phyloP scores from a whole-genome alignment of 495 filamentous ascomycete genomes.

The Jackrogersella minutella region DNA sequence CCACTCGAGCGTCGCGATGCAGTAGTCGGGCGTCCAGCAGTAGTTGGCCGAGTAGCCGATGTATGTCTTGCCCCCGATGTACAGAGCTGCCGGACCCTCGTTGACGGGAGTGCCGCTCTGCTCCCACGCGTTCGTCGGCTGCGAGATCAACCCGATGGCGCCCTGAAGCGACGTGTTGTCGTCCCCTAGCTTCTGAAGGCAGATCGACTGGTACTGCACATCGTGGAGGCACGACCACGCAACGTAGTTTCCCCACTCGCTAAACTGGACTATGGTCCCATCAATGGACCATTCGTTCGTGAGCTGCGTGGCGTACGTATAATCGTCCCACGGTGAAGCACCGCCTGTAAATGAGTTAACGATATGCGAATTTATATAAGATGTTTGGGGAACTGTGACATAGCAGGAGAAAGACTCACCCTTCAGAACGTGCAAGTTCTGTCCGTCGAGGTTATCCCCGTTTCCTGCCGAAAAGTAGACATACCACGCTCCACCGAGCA shows the following conservation, averaged over 20 bases:
- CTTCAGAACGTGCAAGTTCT: slow-evolving; percentile 52
- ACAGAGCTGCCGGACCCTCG: slow-evolving; percentile 62
- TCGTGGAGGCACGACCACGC: slow-evolving; percentile 58
- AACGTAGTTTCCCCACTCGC: slow-evolving; percentile 49
- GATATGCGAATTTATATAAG: background rate
- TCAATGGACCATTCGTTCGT: slow-evolving; percentile 59
- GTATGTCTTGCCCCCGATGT: slow-evolving; percentile 52
- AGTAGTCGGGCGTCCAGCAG: slow-evolving; percentile 62
- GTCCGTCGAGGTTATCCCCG: slow-evolving; percentile 41
- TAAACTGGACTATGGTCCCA: slow-evolving; percentile 51
- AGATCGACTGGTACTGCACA: slow-evolving; percentile 54
- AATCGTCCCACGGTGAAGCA: slow-evolving; percentile 51
- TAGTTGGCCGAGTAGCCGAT: slow-evolving; percentile 60
- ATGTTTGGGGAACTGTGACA: too few relatives aligned
- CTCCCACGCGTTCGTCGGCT: slow-evolving; percentile 58
- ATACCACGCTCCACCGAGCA: slow-evolving; percentile 58
- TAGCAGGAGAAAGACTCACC: slow-evolving; percentile 16
- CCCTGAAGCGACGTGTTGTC: slow-evolving; percentile 44
- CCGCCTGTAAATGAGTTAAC: slow-evolving; percentile 46
- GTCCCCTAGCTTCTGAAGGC: slow-evolving; percentile 46
- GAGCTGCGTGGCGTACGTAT: slow-evolving; percentile 49
- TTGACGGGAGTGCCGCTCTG: slow-evolving; percentile 61
- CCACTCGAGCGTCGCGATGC: slow-evolving; percentile 58
- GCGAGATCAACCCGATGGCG: slow-evolving; percentile 48
- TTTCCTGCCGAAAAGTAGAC: slow-evolving; percentile 51